A percentile compares a stretch with the other conserved stretches of the same genome.
Evolutionary conservation across 1,284 basidiomycete genomes (phyloP).

Genomic region (Inonotus hispidus): DNA sequence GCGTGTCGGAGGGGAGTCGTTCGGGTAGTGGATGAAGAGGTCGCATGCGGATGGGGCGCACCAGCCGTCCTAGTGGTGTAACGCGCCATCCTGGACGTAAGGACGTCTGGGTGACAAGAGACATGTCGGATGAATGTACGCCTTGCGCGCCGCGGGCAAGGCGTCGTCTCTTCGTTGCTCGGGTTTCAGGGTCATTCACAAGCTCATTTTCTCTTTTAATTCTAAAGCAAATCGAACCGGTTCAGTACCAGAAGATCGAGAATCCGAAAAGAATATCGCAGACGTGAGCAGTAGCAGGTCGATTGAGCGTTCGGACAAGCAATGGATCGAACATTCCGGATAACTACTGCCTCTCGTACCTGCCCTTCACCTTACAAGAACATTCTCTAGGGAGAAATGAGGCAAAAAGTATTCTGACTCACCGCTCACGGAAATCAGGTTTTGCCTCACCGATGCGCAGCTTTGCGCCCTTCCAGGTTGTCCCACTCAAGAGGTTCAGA

Average conservation of each 20-base stretch:
- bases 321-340: too few relatives aligned
- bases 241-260: not conserved
- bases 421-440: slow-evolving; percentile 64
- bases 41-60: slow-evolving; percentile 61
- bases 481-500: slow-evolving; percentile 68
- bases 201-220: slow-evolving; percentile 32
- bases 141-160: slow-evolving; percentile 34
- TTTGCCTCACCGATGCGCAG: slow-evolving; percentile 76
- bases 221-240: slow-evolving; percentile 25
- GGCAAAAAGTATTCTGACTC: slow-evolving; percentile 9
- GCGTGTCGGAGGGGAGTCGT: slow-evolving; percentile 9
- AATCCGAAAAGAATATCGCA: too few relatives aligned
- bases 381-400: too few relatives aligned
- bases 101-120: slow-evolving; percentile 49
- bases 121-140: slow-evolving; percentile 53
- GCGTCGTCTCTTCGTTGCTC: slow-evolving; percentile 31
- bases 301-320: too few relatives aligned
- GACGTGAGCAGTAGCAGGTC: too few relatives aligned
- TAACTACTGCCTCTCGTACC: too few relatives aligned
- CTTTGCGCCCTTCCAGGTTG: slow-evolving; percentile 79
- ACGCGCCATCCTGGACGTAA: slow-evolving; percentile 57
- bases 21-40: slow-evolving; percentile 50
- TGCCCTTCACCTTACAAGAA: too few relatives aligned
- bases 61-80: slow-evolving; percentile 59
- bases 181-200: slow-evolving; percentile 22